Evolutionary conservation across 2,329 filamentous ascomycete species (phyloP).

Genomic region (Canariomyces notabilis): DNA sequence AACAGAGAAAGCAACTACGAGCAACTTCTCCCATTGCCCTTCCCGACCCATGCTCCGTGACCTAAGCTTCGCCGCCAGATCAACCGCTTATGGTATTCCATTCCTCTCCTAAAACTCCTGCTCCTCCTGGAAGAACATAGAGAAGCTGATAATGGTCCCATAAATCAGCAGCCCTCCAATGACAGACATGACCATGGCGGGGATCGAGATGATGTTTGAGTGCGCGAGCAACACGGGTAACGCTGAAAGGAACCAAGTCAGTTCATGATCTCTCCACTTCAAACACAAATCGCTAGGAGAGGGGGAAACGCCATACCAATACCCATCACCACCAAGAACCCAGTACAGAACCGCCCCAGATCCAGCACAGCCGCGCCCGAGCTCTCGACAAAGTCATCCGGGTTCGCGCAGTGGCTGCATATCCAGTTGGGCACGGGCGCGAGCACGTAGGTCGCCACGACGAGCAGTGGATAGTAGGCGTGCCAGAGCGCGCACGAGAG

Average conservation of each 20-base stretch:
- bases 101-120: conserved; percentile 68
- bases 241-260: conserved; percentile 49
- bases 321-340: conserved; percentile 95
- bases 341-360: conserved; percentile 88
- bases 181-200: conserved; percentile 94
- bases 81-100: neutral
- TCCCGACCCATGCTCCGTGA: neutral
- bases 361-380: conserved; percentile 81
- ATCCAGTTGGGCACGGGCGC: conserved; percentile 97
- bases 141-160: conserved; percentile 95
- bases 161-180: conserved; percentile 91
- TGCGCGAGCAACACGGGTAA: conserved; percentile 86
- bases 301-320: conserved; percentile 64
- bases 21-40: neutral
- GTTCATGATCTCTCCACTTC: conserved; percentile 20
- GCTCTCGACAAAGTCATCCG: conserved; percentile 91
- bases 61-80: neutral
- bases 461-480: conserved; percentile 90
- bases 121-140: conserved; percentile 97
- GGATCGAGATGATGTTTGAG: conserved; percentile 71
- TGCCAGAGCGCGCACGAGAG: conserved; percentile 93
- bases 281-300: neutral
- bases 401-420: conserved; percentile 79
- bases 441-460: conserved; percentile 91
- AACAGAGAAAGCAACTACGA: conserved; percentile 4